Evolutionary conservation across 306 rosid species (phyloP), one percentile per base, ranked within the genome.

Genomic region (Lablab purpureus): DNA sequence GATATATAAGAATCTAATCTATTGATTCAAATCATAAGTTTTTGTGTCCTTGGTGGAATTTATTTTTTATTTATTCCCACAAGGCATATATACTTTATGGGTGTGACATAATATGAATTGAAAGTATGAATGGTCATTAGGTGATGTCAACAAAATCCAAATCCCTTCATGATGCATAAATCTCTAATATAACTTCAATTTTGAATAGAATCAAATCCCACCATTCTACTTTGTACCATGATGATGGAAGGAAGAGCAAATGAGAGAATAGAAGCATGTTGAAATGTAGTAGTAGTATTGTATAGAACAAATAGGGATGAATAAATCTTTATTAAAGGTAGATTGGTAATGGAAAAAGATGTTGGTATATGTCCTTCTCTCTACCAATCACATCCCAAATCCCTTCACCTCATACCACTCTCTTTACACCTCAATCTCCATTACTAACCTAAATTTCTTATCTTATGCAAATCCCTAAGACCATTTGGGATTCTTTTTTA

Each of bases 331-430:
- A 28, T 17, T 40, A 74, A 73, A 59, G 49, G 4, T 64, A 17
- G 76, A 54, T 54, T 62, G 12, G 52, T 34, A 36, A 46, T 5
- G 27, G 12, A 47, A 81, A 82, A 71, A 74, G 64, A 12, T 80
- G 73, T 77, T n/a, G 91, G 83, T 70, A 83, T 81, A 75, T 50
- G 89, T 84, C 85, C 75, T 81, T 83, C 78, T 88, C 47, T 73
- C 66, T 50, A 83, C 84, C 88, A 74, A 77, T 87, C 84, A 74
- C 82, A 25, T 71, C 81, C 34, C 80, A 67, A 64, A 66, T 82
- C 45, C 63, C 78, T 45, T 79, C 62, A 54, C 72, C 11, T 47
- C 63, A 75, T 72, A 65, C 72, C 80, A 34, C 77, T 65, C 58
- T 82, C 84, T 85, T 81, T 82, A 67, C 91, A 84, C 84, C 85